Percentiles rank a stretch among this genome's conserved stretches.
phyloP scores from a whole-genome alignment of 805 yeast species.

The Candida succiphila region DNA sequence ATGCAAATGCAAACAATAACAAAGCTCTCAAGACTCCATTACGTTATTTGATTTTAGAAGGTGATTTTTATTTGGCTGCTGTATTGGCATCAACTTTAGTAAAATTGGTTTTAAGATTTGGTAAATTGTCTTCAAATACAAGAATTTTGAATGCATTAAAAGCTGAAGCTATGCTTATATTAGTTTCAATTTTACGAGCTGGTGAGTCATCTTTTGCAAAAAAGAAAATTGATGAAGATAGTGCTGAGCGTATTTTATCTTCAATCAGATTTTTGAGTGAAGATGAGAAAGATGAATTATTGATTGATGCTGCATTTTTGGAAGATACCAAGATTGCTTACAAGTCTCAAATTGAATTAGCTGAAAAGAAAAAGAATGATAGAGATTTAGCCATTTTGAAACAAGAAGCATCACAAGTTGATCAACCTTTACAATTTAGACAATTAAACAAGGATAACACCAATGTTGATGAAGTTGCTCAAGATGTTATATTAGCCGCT shows the following conservation, averaged over 20 bases:
- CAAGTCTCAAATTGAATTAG: constrained; percentile 53
- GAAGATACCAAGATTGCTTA: constrained; percentile 85
- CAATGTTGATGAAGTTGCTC: constrained; percentile 36
- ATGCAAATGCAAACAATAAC: constrained; percentile 19
- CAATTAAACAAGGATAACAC: constrained; percentile 45
- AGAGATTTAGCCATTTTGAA: constrained; percentile 47
- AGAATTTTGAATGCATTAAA: constrained; percentile 70
- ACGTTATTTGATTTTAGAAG: constrained; percentile 71
- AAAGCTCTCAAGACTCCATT: constrained; percentile 58
- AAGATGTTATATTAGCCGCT: constrained; percentile 51
- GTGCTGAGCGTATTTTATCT: constrained; percentile 87
- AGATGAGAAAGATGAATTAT: constrained; percentile 38
- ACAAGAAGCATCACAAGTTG: constrained; percentile 64
- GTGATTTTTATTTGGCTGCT: constrained; percentile 87
- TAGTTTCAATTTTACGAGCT: constrained; percentile 85
- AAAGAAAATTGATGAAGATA: constrained; percentile 87
- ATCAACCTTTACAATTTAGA: constrained; percentile 69
- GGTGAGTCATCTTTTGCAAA: constrained; percentile 66
- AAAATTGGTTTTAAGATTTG: constrained; percentile 73
- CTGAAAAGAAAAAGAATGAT: constrained; percentile 48
- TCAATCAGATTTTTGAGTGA: constrained; percentile 75
- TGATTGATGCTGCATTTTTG: constrained; percentile 60
- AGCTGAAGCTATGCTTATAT: constrained; percentile 88
- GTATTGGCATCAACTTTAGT: constrained; percentile 83
- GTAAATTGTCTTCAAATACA: constrained; percentile 38